These are phyloP conservation scores for Chrysoporthe cubensis DNA, from an alignment of 2,329 filamentous ascomycete species.

Conservation along the genomic window DNA sequence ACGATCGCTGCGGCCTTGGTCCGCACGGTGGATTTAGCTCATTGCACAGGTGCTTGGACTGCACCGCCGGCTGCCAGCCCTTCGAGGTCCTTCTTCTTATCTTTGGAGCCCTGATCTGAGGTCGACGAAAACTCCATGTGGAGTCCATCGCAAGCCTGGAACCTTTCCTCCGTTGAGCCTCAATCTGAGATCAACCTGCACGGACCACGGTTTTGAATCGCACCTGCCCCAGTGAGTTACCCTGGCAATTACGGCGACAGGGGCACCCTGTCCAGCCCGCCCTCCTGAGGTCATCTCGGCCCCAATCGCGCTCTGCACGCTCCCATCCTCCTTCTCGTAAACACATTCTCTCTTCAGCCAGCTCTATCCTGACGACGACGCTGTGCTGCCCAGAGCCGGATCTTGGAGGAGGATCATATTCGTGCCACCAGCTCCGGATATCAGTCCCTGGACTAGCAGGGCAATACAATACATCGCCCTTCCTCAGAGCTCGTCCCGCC, in stretches of 20 bases:
- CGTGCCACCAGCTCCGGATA: background rate
- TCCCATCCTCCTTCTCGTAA: conserved; percentile 20
- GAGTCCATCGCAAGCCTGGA: background rate
- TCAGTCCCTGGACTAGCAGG: background rate
- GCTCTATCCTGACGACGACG: conserved; percentile 4
- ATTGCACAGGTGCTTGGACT: background rate
- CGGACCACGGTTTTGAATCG: conserved; percentile 17
- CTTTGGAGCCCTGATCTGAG: background rate
- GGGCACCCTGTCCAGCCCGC: conserved; percentile 15
- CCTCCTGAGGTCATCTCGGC: conserved; percentile 5
- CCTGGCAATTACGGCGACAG: conserved; percentile 24
- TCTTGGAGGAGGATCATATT: background rate
- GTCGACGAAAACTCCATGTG: background rate
- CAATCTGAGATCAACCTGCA: conserved; percentile 20
- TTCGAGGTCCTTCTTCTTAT: background rate
- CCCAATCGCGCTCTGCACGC: conserved; percentile 20
- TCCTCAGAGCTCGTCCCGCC: background rate
- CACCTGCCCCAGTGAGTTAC: conserved; percentile 18
- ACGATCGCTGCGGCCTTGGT: background rate
- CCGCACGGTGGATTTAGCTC: background rate
- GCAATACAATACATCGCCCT: background rate
- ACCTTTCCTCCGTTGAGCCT: conserved; percentile 14
- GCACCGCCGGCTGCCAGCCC: background rate
- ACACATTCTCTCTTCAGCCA: conserved; percentile 6
- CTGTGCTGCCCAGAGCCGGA: conserved; percentile 2